Percentiles rank a stretch among this genome's conserved stretches.
These are phyloP conservation scores for Eimeria falciformis DNA, from an alignment of 169 alveolate genomes.

Conservation along the genomic window DNA sequence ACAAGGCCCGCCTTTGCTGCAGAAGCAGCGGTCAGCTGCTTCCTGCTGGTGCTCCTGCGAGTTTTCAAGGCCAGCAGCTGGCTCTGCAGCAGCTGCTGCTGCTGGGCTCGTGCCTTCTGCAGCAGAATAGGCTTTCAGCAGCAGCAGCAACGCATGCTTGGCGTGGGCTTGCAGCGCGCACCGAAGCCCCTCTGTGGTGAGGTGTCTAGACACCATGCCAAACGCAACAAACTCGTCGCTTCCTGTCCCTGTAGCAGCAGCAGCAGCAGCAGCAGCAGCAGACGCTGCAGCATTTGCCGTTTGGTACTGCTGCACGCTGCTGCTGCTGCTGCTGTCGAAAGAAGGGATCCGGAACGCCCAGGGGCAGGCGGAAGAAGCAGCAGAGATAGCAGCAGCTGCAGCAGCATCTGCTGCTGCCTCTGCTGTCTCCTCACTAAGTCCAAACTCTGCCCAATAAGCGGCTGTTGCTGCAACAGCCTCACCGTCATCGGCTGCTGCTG, in stretches of 20 bases:
- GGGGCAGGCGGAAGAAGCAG: slow-evolving; percentile 17
- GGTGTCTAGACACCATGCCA: slow-evolving; percentile 37
- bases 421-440: neutral
- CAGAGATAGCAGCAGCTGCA: slow-evolving; percentile 37
- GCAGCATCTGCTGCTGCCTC: slow-evolving; percentile 49
- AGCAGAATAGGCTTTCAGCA: neutral
- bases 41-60: slow-evolving; percentile 16
- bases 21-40: slow-evolving; percentile 30
- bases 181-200: neutral
- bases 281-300: neutral
- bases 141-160: neutral
- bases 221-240: slow-evolving; percentile 16
- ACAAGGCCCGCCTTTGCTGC: slow-evolving; percentile 55
- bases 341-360: neutral
- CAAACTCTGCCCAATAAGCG: slow-evolving; percentile 21
- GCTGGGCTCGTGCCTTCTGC: neutral
- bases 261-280: slow-evolving; percentile 29
- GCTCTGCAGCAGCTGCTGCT: neutral
- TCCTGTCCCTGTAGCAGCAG: slow-evolving; percentile 1
- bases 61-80: neutral
- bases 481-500: neutral
- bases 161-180: slow-evolving; percentile 48
- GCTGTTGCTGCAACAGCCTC: slow-evolving; percentile 35
- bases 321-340: slow-evolving; percentile 25
- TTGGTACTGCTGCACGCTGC: slow-evolving; percentile 28